Evolutionary conservation across 345 rosid genomes (phyloP), one percentile per base, ranked within the genome.

Genomic region (Erysimum cheiranthoides): DNA sequence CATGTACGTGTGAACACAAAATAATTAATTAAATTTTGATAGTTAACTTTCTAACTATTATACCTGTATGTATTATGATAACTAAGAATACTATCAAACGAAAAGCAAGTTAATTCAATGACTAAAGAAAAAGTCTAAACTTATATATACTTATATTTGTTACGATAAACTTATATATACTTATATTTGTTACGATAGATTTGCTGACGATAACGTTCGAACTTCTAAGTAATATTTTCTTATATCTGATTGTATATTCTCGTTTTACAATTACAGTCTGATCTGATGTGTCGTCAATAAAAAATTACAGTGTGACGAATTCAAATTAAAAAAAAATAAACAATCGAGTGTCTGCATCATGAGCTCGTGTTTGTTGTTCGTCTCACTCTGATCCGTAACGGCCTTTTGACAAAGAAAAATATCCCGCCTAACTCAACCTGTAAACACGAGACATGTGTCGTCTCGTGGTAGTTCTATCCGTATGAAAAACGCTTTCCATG

Each of bases 401-500:
- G 73, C 54, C 6, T 75, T 36, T 76, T 69, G 70, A 76, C 71
- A 21, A 9, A 67, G 28, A 27, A 27, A 67, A 40, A 53, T 45
- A 64, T 54, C 66, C 52, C 45, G 80, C 80, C 80, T 77, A 77
- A 77, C 80, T 77, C 30, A 70, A 27, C 66, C 66, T 4, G 46
- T 63, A 27, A 30, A 16, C 45, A 54, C 13, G 2, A 17, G 30
- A 47, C 80, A 77, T 70, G 75, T 70, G 76, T 64, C 63, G 8
- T 11, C 10, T 68, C 1, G 11, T 32, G 8, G 17, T 68, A 68
- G 63, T 61, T 76, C 4, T 60, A 50, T 75, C 54, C 64, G 36
- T 53, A 42, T 76, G 47, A n/a, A 61, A 52, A 68, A 75, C 49
- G 53, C 49, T 68, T 61, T 68, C 61, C 74, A 68, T 61, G 64